Evolutionary conservation across 139 green algal genomes (phyloP), one percentile per base, ranked within the genome.

Genomic region (Gonium pectorale): DNA sequence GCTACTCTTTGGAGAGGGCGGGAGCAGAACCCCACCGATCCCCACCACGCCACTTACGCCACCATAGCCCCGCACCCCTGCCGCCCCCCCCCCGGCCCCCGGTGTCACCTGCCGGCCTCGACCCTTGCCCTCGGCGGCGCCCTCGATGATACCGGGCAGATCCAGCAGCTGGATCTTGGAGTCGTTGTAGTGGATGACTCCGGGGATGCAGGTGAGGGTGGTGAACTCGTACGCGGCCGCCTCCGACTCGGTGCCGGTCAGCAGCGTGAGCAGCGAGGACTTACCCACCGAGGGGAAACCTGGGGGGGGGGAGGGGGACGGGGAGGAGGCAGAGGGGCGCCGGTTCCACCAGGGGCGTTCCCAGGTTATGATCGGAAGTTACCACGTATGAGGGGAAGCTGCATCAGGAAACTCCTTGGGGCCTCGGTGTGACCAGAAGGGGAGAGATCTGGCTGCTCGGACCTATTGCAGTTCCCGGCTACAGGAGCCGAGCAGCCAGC

Each of bases 171-270:
- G 97, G 59, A 99, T 99, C 88, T 99, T 99, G 64, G 97, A 94
- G 64, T 99, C 96, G 67, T 99, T 99, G 94, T 99, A 99, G 86
- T 99, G 97, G 88, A 99, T 99, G 37, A 99, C 60, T 90, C 98
- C 78, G 27, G 94, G 94, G 72, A 99, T 98, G 93, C 98, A 99
- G 3, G 97, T 99, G 0, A 99, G 93, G 1, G 97, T 99, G 21
- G 97, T 99, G 90, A 99, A 99, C 89, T 99, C 98, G 82, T 99
- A 99, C 4, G 96, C 96, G 3, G 97, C 97, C 26, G 92, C 93
- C 88, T 98, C 96, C 2, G 87, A 95, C 64, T 93, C 85, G 0
- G 96, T 99, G 64, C 95, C 95, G 29, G 97, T 99, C 33, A 99
- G 92, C 79, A 93, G 74, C 3, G 95, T 98, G 46, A 99, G 92